phyloP scores from a whole-genome alignment of 2,329 filamentous ascomycete species.

The Chaetomiaceae sp. region DNA sequence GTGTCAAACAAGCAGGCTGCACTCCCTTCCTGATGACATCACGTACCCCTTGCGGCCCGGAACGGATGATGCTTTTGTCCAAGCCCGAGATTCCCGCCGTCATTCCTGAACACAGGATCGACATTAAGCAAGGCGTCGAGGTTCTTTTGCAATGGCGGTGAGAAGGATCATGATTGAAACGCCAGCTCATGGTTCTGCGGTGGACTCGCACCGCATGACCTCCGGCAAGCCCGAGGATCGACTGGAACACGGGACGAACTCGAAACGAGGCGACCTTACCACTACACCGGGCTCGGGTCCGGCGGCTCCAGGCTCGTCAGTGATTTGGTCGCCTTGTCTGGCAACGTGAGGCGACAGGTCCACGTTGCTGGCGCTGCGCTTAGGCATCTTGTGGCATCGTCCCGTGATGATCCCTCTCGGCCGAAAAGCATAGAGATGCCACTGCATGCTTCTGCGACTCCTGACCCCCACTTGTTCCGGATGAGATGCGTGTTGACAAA shows the following conservation, averaged over 20 bases:
- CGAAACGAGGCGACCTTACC: neutral
- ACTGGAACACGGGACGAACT: neutral
- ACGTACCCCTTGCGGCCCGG: neutral
- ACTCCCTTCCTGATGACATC: neutral
- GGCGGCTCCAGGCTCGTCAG: too few relatives aligned
- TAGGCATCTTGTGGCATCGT: neutral
- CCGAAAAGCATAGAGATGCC: neutral
- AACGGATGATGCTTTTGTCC: neutral
- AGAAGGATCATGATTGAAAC: neutral
- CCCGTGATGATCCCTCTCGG: neutral
- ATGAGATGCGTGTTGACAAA: neutral
- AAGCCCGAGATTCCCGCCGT: neutral
- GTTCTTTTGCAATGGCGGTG: conserved; percentile 2
- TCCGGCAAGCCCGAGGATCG: neutral
- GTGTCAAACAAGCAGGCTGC: neutral
- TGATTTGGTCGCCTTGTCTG: conserved; percentile 3
- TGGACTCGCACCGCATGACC: conserved; percentile 8
- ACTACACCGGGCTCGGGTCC: neutral
- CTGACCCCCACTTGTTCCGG: too few relatives aligned
- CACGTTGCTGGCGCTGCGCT: too few relatives aligned
- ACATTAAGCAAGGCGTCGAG: neutral
- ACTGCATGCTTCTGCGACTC: neutral
- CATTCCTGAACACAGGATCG: neutral
- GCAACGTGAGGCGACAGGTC: conserved; percentile 11
- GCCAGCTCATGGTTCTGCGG: neutral